Conservation (phyloP, 2,329 filamentous ascomycete genomes). For the Trichoderma atrobrunneum region DNA sequence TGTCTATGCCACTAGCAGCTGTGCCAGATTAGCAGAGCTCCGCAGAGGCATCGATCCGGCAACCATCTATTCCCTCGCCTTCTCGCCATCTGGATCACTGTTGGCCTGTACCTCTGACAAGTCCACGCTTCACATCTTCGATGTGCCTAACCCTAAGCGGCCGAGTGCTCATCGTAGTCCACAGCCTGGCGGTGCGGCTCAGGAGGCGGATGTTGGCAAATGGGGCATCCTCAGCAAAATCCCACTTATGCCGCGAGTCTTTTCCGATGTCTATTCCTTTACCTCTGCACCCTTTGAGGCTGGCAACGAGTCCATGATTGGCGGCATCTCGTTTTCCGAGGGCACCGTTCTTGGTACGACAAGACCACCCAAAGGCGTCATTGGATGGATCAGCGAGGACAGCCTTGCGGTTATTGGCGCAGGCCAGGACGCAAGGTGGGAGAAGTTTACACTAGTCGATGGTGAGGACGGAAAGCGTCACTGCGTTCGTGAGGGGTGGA, state of each 20-base stretch:
- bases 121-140: constrained; percentile 91
- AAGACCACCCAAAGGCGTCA: constrained; percentile 72
- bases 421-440: constrained; percentile 79
- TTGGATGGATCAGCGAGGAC: constrained; percentile 78
- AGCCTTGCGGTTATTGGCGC: constrained; percentile 75
- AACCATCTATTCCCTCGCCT: constrained; percentile 80
- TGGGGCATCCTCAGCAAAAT: constrained; percentile 84
- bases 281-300: constrained; percentile 78
- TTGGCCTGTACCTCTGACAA: constrained; percentile 96
- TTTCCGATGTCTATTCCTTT: constrained; percentile 88
- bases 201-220: constrained; percentile 60
- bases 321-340: constrained; percentile 43
- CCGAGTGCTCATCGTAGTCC: constrained; percentile 34
- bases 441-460: constrained; percentile 74
- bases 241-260: constrained; percentile 79
- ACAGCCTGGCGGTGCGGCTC: constrained; percentile 28
- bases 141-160: constrained; percentile 62
- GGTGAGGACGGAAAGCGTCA: constrained; percentile 65
- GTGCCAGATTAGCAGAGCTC: constrained; percentile 77
- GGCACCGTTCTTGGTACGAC: constrained; percentile 48
- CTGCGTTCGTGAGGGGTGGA: constrained; percentile 75
- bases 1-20: constrained; percentile 76
- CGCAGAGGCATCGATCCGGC: constrained; percentile 87
- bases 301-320: constrained; percentile 64
- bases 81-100: constrained; percentile 76